phyloP scores from a whole-genome alignment of 129 eudicot species.

The Kitagawia praeruptora region DNA sequence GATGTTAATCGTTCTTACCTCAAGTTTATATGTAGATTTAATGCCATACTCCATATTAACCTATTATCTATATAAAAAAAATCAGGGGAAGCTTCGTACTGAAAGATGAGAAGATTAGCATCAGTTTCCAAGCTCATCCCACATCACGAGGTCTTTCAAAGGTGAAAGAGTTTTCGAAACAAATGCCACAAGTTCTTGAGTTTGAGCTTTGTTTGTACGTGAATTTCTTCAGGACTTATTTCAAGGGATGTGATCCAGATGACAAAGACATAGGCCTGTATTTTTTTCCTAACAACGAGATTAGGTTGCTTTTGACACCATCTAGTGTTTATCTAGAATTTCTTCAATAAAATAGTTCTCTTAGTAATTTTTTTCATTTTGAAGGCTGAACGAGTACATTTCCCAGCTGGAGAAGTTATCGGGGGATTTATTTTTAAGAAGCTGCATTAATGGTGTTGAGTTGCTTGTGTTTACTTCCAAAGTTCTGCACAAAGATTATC shows the following conservation, averaged over 20 bases:
- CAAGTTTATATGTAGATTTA: neutral
- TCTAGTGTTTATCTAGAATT: neutral
- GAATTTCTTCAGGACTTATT: conserved; percentile 27
- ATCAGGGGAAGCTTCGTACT: conserved; percentile 49
- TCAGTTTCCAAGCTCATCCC: conserved; percentile 44
- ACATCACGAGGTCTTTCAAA: conserved; percentile 35
- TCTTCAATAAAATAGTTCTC: neutral
- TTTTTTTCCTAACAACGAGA: conserved; percentile 34
- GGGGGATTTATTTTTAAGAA: conserved; percentile 32
- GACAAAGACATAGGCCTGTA: conserved; percentile 56
- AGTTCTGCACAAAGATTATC: conserved; percentile 17
- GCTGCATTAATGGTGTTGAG: conserved; percentile 36
- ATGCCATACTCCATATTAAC: neutral
- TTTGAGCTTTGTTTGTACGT: conserved; percentile 35
- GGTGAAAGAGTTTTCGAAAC: conserved; percentile 33
- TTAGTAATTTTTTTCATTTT: conserved; percentile 4
- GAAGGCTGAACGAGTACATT: conserved; percentile 25
- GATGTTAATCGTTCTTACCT: neutral
- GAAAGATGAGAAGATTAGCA: conserved; percentile 12
- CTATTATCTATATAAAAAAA: conserved; percentile 6
- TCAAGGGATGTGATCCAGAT: conserved; percentile 37
- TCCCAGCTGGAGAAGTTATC: conserved; percentile 35
- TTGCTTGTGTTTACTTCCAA: conserved; percentile 49
- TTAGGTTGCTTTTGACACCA: conserved; percentile 30
- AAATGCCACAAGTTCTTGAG: conserved; percentile 46